phyloP scores from a whole-genome alignment of 148 eudicot genomes.

The Cornus florida region DNA sequence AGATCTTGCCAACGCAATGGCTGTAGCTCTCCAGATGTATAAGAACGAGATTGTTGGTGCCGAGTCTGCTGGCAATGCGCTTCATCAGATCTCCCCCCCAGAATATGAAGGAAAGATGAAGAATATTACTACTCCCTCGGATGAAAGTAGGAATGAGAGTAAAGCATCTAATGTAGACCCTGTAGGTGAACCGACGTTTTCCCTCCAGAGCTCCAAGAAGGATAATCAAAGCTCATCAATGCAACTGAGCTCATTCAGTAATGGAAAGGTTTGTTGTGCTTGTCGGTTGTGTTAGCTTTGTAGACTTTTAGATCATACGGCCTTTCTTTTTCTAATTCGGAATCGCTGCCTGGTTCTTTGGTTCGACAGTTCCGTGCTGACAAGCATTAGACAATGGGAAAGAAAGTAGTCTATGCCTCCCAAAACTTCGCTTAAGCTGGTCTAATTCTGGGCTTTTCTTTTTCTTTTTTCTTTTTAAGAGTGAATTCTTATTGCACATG shows the following conservation, averaged over 20 bases:
- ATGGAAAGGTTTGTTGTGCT: neutral
- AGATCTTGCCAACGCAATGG: conserved; percentile 62
- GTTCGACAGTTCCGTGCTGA: no score
- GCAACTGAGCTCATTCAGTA: neutral
- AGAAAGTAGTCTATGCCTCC: no score
- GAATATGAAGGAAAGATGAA: no score
- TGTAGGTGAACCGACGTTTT: conserved; percentile 34
- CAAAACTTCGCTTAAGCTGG: no score
- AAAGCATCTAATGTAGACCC: conserved; percentile 9
- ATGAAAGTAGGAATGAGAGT: conserved; percentile 8
- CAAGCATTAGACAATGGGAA: no score
- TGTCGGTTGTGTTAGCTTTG: conserved; percentile 4
- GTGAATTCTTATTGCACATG: neutral
- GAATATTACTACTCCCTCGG: conserved; percentile 10
- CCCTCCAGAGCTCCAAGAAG: conserved; percentile 48
- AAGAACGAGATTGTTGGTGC: conserved; percentile 47
- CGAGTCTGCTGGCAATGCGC: conserved; percentile 10
- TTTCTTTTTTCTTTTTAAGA: neutral
- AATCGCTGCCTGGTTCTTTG: no score
- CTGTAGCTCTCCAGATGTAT: conserved; percentile 64
- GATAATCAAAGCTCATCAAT: conserved; percentile 6
- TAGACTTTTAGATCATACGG: neutral
- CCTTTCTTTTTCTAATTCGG: neutral
- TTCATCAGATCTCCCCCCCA: conserved; percentile 22
- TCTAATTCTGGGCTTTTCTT: no score